These are phyloP conservation scores for Paecilomyces niveus DNA, from an alignment of 2,329 filamentous ascomycete genomes.

Conservation along the genomic window DNA sequence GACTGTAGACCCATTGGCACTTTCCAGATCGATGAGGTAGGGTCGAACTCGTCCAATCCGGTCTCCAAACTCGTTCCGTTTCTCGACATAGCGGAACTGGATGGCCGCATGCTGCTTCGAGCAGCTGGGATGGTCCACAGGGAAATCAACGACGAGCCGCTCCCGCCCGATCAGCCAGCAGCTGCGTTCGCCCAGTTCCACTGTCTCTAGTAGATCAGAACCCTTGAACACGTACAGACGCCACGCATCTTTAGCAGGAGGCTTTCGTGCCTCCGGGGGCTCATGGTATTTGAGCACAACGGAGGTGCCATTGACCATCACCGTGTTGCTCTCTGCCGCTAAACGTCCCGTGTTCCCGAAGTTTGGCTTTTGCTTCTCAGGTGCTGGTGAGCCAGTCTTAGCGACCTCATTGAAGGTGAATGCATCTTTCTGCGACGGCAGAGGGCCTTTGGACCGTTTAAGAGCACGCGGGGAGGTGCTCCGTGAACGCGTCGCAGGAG, in stretches of 20 bases:
- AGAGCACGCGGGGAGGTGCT: conserved; percentile 19
- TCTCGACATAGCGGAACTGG: conserved; percentile 82
- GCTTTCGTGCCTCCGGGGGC: conserved; percentile 84
- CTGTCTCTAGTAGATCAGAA: conserved; percentile 68
- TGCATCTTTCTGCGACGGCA: conserved; percentile 41
- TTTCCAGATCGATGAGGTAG: conserved; percentile 90
- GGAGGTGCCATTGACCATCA: conserved; percentile 53
- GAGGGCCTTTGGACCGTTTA: conserved; percentile 30
- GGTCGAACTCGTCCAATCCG: conserved; percentile 71
- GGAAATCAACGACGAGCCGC: conserved; percentile 69
- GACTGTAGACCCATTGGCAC: conserved; percentile 79
- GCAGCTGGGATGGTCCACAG: conserved; percentile 82
- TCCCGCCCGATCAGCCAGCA: conserved; percentile 91
- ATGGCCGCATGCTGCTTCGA: conserved; percentile 95
- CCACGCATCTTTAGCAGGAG: conserved; percentile 71
- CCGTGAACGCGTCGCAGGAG: conserved; percentile 17
- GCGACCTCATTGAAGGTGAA: conserved; percentile 29
- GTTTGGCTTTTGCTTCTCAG: conserved; percentile 71
- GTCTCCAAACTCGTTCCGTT: conserved; percentile 80
- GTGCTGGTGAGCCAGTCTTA: conserved; percentile 20
- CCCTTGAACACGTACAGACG: conserved; percentile 91
- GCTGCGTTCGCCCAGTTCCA: conserved; percentile 67
- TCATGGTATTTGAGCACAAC: conserved; percentile 94
- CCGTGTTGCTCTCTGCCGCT: conserved; percentile 80
- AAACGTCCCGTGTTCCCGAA: conserved; percentile 72